Base-by-base conservation (phyloP, 1,284 basidiomycete species). In the Sanguinoderma infundibulare region DNA sequence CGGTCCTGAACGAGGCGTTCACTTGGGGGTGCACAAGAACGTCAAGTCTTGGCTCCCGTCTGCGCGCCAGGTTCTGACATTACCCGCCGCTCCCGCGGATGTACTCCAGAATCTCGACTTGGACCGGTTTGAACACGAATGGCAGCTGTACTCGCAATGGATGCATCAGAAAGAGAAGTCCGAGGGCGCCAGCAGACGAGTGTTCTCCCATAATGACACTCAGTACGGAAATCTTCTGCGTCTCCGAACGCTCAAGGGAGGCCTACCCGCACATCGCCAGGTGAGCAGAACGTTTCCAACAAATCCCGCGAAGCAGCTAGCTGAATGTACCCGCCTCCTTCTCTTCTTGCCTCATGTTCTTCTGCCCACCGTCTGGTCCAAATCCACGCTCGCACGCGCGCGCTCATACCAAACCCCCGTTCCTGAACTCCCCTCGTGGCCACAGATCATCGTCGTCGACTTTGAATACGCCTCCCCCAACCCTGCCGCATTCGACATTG, bases 381-480 rank as follows among this genome's bases (percentile, higher is more conserved):
- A 51, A 55, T 26, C 44, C 38, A 34, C 35, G 14, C 15, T 53
- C 51, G 38, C 35, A 24, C 54, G 35, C 42, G 35, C 35, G 47
- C 53, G 58, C 47, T 47, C 49, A 59, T 57, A 52, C 55, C 57
- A 53, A 63, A 42, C 26, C 20, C 59, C 59, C 44, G 40, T 17
- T 35, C 49, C 17, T 30, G 32, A 17, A 17, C 9, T n/a, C 34
- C 47, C 34, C 10, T 32, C 6, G 15, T 17, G 46, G 53, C 26
- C 32, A 54, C 71, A 95, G 91, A 89, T 96, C 69, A 92, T 96
- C 72, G 94, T 98, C 38, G 93, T 98, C 65, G 95, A 98, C 77
- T 98, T 97, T 73, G 96, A 98, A 78, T 98, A 98, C 72, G 94
- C 95, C 8, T 83, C 89, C 0, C 90, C 92, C 2, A 98, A 97